A percentile compares a stretch with the other conserved stretches of the same genome.
These are phyloP conservation scores for Cryphonectria radicalis DNA, from an alignment of 2,329 filamentous ascomycete species.

Conservation along the genomic window DNA sequence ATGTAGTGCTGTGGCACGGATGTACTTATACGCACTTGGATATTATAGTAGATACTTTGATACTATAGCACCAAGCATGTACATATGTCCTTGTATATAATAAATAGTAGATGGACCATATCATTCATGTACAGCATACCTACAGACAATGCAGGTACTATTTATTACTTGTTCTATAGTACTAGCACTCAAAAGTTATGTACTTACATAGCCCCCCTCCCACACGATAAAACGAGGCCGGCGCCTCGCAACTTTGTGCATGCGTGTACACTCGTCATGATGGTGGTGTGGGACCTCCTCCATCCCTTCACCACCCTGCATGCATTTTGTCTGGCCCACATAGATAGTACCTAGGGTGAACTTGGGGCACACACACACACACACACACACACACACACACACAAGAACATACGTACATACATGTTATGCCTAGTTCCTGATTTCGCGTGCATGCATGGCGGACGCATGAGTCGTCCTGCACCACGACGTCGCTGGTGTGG, in stretches of 20 bases:
- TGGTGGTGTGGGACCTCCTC: slow-evolving; percentile 5
- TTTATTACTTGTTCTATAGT: too few relatives aligned
- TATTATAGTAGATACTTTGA: background rate
- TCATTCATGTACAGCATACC: too few relatives aligned
- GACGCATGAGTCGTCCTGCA: background rate
- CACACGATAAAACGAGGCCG: background rate
- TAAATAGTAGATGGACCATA: too few relatives aligned
- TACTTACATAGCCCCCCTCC: too few relatives aligned
- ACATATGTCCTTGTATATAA: too few relatives aligned
- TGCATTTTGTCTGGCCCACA: background rate
- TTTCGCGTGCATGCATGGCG: slow-evolving; percentile 4
- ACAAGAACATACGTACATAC: slow-evolving; percentile 1
- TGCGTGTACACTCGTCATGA: background rate
- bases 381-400: background rate
- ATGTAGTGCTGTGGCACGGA: too few relatives aligned
- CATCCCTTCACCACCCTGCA: background rate
- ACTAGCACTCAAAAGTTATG: too few relatives aligned
- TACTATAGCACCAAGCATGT: too few relatives aligned
- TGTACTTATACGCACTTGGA: background rate
- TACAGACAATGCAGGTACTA: background rate
- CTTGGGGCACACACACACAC: background rate
- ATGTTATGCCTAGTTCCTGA: background rate
- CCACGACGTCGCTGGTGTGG: background rate
- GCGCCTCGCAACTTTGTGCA: background rate
- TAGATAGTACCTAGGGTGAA: too few relatives aligned